A percentile compares a stretch with the other conserved stretches of the same genome.
These are phyloP conservation scores for Scortechinia acanthostroma DNA, from an alignment of 2,329 filamentous ascomycete species.

Conservation along the genomic window DNA sequence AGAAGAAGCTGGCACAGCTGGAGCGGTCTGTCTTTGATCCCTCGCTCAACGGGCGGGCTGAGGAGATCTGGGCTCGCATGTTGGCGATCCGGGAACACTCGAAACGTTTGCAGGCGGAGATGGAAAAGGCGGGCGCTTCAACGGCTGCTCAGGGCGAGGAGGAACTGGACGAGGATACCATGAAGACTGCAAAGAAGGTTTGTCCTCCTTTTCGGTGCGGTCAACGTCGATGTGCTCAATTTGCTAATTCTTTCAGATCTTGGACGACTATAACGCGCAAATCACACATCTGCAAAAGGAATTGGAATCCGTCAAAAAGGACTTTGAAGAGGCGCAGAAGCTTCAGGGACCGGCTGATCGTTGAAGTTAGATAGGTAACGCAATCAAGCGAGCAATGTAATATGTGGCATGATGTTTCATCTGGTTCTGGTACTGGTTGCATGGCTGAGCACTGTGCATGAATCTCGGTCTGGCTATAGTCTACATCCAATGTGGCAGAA, in stretches of 20 bases:
- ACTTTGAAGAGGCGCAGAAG: slow-evolving; percentile 46
- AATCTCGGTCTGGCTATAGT: too few relatives aligned
- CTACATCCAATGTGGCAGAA: too few relatives aligned
- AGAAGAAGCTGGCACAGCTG: slow-evolving; percentile 49
- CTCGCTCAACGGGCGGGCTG: slow-evolving; percentile 46
- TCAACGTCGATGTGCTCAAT: slow-evolving; percentile 13
- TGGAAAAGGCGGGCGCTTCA: slow-evolving; percentile 40
- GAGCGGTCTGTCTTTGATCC: slow-evolving; percentile 53
- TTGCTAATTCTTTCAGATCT: slow-evolving; percentile 28
- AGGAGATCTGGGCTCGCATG: slow-evolving; percentile 65
- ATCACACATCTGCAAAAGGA: slow-evolving; percentile 53
- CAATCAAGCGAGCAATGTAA: too few relatives aligned
- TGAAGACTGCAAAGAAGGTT: slow-evolving; percentile 55
- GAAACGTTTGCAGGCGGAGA: slow-evolving; percentile 48
- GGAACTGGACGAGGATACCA: slow-evolving; percentile 44
- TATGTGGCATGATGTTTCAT: too few relatives aligned
- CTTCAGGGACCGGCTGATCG: slow-evolving; percentile 3
- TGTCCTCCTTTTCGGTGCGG: slow-evolving; percentile 6
- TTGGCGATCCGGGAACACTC: slow-evolving; percentile 50
- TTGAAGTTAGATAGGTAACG: too few relatives aligned
- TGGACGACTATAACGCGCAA: slow-evolving; percentile 38
- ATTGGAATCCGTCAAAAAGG: slow-evolving; percentile 46
- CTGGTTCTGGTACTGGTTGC: too few relatives aligned
- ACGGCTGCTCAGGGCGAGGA: slow-evolving; percentile 27
- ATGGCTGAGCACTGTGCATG: too few relatives aligned